Evolutionary conservation across 176 grass and related monocot species (phyloP).

Genomic region (Metroxylon sagu): DNA sequence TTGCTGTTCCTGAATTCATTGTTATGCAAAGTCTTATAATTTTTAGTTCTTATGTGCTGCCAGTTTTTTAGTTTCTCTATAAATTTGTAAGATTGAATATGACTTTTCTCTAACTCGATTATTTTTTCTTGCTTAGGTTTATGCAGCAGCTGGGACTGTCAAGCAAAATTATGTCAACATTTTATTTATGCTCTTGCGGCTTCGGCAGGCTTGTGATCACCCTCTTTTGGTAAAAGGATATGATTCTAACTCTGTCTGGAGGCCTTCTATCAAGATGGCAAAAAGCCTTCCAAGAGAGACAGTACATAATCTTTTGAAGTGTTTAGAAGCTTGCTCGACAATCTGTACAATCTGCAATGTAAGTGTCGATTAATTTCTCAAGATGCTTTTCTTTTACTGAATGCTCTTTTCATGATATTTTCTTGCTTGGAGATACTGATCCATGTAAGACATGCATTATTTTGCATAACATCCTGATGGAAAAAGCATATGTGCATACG

Average conservation of each 20-base stretch:
- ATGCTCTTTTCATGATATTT: no score
- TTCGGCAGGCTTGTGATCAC: slow-evolving; percentile 93
- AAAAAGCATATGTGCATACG: no score
- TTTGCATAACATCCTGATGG: no score
- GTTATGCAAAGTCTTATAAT: no score
- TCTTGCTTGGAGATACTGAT: no score
- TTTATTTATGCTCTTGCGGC: slow-evolving; percentile 92
- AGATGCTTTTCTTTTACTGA: no score
- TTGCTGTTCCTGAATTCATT: no score
- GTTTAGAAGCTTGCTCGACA: slow-evolving; percentile 73
- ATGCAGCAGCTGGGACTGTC: slow-evolving; percentile 92
- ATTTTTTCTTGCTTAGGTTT: slow-evolving; percentile 43
- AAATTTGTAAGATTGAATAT: no score
- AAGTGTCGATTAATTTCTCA: slow-evolving; percentile 18
- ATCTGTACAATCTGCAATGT: slow-evolving; percentile 89
- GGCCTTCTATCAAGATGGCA: slow-evolving; percentile 59
- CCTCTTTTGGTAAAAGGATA: slow-evolving; percentile 75
- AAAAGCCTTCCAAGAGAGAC: slow-evolving; percentile 67
- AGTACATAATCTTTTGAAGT: slow-evolving; percentile 58
- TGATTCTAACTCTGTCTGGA: slow-evolving; percentile 51
- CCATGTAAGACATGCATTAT: no score
- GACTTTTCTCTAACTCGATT: neutral
- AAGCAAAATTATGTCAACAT: slow-evolving; percentile 99
- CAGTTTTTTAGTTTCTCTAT: no score
- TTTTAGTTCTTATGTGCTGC: no score